Percentiles rank a stretch among this genome's conserved stretches.
These are phyloP conservation scores for Alternaria panax DNA, from an alignment of 2,329 filamentous ascomycete species.

Conservation along the genomic window DNA sequence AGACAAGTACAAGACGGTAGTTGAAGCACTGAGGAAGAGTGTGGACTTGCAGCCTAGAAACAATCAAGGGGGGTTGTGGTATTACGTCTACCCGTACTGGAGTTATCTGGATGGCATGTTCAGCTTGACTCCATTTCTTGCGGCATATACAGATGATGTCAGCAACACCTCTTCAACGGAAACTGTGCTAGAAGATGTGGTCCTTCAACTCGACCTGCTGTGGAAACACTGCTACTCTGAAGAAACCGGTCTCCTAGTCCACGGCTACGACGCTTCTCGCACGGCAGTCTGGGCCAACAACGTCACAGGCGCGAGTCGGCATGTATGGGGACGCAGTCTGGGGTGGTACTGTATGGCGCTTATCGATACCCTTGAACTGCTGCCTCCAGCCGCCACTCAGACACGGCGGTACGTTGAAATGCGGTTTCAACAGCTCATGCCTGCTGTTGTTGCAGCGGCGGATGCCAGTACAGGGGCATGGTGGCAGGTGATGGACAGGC, in stretches of 20 bases:
- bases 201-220: constrained; percentile 49
- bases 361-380: constrained; percentile 58
- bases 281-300: constrained; percentile 61
- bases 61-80: constrained; percentile 44
- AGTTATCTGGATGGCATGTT: constrained; percentile 64
- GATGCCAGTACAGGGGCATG: constrained; percentile 55
- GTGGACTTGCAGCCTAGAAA: constrained; percentile 40
- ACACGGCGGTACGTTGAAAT: background rate
- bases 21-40: constrained; percentile 29
- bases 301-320: constrained; percentile 59
- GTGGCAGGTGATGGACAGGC: constrained; percentile 65
- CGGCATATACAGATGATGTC: constrained; percentile 28
- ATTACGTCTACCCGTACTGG: constrained; percentile 58
- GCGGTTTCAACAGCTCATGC: constrained; percentile 13
- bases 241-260: constrained; percentile 57
- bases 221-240: constrained; percentile 51
- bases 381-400: constrained; percentile 14
- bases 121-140: constrained; percentile 56
- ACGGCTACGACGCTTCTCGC: constrained; percentile 62
- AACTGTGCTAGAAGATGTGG: constrained; percentile 21
- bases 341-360: constrained; percentile 64
- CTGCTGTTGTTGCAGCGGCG: constrained; percentile 49
- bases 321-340: constrained; percentile 63
- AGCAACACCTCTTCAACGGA: background rate
- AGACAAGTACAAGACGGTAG: constrained; percentile 18